These are phyloP conservation scores for Boletus reticuloceps DNA, from an alignment of 768 basidiomycete genomes.

Conservation along the genomic window DNA sequence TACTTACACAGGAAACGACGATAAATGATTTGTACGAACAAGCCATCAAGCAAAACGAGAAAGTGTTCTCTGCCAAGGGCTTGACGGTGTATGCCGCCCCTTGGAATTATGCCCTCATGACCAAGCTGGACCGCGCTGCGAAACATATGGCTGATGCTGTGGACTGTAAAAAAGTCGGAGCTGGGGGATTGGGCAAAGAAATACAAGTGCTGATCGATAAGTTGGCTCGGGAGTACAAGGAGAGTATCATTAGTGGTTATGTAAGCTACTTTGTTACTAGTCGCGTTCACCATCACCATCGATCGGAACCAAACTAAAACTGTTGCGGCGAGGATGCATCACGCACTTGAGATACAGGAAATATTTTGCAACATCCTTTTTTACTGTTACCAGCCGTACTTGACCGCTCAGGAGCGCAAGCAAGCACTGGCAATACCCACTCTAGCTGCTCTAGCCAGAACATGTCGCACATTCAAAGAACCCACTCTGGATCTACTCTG, in stretches of 20 bases:
- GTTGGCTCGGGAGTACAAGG: not conserved
- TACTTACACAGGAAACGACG: not conserved
- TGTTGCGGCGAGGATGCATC: too few species aligned
- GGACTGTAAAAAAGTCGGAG: slow-evolving; percentile 9
- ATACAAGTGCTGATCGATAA: not conserved
- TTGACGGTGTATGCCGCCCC: slow-evolving; percentile 11
- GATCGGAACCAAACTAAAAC: too few species aligned
- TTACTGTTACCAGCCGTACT: too few species aligned
- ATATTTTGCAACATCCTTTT: too few species aligned
- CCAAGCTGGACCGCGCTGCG: slow-evolving; percentile 7
- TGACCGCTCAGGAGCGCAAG: too few species aligned
- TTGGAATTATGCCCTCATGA: slow-evolving; percentile 8
- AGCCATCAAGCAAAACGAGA: slow-evolving; percentile 2
- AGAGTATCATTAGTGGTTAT: not conserved
- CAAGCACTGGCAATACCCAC: too few species aligned
- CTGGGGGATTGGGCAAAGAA: not conserved
- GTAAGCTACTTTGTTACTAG: too few species aligned
- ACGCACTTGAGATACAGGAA: too few species aligned
- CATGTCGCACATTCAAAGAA: too few species aligned
- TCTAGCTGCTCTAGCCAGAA: too few species aligned
- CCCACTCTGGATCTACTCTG: too few species aligned
- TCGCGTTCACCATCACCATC: too few species aligned
- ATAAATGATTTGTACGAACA: not conserved
- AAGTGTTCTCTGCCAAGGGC: slow-evolving; percentile 3
- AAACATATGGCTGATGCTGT: slow-evolving; percentile 6